A percentile compares a stretch with the other conserved stretches of the same genome.
Evolutionary conservation across 2,329 filamentous ascomycete genomes (phyloP).

Genomic region (Fusarium circinatum): DNA sequence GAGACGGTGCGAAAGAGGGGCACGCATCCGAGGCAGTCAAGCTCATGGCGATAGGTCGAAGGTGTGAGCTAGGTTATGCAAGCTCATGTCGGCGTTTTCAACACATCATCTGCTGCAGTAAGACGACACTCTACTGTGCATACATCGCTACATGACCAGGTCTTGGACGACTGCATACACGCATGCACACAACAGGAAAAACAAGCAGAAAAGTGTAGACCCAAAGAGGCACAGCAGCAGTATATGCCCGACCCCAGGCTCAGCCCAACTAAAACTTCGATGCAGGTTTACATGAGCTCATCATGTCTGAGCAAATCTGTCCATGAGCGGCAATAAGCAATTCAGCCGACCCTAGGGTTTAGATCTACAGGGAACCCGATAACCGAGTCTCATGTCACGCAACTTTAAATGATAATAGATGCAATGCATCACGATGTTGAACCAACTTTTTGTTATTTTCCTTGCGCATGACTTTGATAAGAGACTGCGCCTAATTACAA

Average conservation of each 20-base stretch:
- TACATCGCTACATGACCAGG: conserved; percentile 5
- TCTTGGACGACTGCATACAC: conserved; percentile 19
- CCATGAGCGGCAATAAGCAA: conserved; percentile 25
- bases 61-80: conserved; percentile 21
- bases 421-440: conserved; percentile 26
- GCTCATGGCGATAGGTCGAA: conserved; percentile 31
- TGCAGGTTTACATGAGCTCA: conserved; percentile 2
- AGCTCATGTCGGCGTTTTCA: conserved; percentile 28
- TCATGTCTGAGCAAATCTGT: conserved; percentile 9
- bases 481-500: conserved; percentile 44
- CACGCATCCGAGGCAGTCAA: conserved; percentile 10
- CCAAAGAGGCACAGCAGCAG: conserved; percentile 15
- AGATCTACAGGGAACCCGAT: conserved; percentile 29
- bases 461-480: conserved; percentile 36
- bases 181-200: conserved; percentile 24
- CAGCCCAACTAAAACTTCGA: conserved; percentile 32
- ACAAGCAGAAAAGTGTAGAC: conserved; percentile 21
- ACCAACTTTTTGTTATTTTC: conserved; percentile 41
- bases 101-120: conserved; percentile 36
- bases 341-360: not conserved
- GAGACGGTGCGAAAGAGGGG: conserved; percentile 28
- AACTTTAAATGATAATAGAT: not conserved
- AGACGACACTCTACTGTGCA: conserved; percentile 23
- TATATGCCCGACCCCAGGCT: conserved; percentile 38
- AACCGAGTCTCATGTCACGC: conserved; percentile 28